Base-by-base conservation (phyloP, 306 rosid genomes). In the Fragaria nilgerrensis region DNA sequence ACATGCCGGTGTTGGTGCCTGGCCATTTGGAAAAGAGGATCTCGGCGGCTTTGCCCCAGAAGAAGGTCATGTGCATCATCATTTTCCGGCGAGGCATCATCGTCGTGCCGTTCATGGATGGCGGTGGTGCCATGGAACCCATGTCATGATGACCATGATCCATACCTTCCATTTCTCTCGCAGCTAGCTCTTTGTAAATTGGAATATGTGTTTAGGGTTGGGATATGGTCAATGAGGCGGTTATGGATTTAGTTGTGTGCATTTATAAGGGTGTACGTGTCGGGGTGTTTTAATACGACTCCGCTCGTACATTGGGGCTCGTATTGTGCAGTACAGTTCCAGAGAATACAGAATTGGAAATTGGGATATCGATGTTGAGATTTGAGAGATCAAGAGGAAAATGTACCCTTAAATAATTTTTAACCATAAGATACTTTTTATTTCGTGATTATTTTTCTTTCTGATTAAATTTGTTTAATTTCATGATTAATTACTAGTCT, bases 51-150 rank as follows among this genome's bases (percentile, higher is more conserved):
- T 80, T 81, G 9, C 98, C 97, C 97, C 98, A 95, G 74, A 84
- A 92, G 86, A 95, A 89, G 73, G 90, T 84, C 98, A 95, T 92
- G 89, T 95, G 98, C 90, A 82, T 84, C 96, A 83, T 86, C 89
- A 86, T 88, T 83, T 45, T 66, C 14, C 47, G 77, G 65, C 39
- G 79, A 70, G 44, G 79, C 72, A 17, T 75, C 7, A 63, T 77
- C 9, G 3, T 63, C 61, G 41, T 61, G 59, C 72, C 78, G 7
- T 76, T 62, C 65, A 58, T 67, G 14, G 76, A 22, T 6, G 90
- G 55, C 6, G 79, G 25, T 0, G 88, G 43, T 44, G 75, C 55
- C 78, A 41, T 53, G 75, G n/a, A 45, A 15, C 63, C 70, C 83
- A 69, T 82, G 49, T 69, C 75, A 16, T 77, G 75, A 74, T 86